Percentiles rank a stretch among this genome's conserved stretches.
These are phyloP conservation scores for Monilinia vaccinii-corymbosi DNA, from an alignment of 2,329 filamentous ascomycete species.

Conservation along the genomic window DNA sequence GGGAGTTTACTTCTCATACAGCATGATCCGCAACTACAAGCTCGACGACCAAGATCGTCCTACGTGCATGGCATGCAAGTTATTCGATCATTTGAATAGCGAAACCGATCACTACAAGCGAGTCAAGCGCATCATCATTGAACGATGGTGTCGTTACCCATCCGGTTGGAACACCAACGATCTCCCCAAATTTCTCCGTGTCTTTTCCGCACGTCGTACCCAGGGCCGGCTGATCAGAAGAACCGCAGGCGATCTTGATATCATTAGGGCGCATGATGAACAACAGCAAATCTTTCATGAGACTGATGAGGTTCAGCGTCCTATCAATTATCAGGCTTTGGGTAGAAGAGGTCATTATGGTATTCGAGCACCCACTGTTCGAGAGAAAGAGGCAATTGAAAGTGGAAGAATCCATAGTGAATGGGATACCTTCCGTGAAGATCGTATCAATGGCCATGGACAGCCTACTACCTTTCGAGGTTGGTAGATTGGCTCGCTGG, in stretches of 20 bases:
- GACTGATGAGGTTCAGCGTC: neutral
- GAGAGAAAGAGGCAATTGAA: neutral
- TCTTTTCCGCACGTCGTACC: neutral
- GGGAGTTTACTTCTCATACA: constrained; percentile 20
- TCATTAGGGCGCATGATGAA: neutral
- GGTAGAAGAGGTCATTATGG: neutral
- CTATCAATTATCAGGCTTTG: neutral
- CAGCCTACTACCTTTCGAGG: neutral
- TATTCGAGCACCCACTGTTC: neutral
- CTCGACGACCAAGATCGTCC: neutral
- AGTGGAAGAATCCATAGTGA: neutral
- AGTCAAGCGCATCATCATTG: constrained; percentile 17
- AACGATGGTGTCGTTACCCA: constrained; percentile 13
- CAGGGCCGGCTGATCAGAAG: neutral
- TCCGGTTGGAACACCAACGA: constrained; percentile 12
- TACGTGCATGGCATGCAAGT: constrained; percentile 18
- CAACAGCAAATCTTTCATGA: neutral
- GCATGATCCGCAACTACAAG: neutral
- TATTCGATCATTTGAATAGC: constrained; percentile 9
- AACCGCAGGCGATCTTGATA: accelerated
- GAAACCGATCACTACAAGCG: constrained; percentile 25
- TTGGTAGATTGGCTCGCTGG: neutral
- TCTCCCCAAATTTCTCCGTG: constrained; percentile 10
- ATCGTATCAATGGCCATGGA: neutral
- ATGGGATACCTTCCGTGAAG: neutral